These are phyloP conservation scores for Malassezia nana DNA, from an alignment of 1,284 basidiomycete genomes.

Conservation along the genomic window DNA sequence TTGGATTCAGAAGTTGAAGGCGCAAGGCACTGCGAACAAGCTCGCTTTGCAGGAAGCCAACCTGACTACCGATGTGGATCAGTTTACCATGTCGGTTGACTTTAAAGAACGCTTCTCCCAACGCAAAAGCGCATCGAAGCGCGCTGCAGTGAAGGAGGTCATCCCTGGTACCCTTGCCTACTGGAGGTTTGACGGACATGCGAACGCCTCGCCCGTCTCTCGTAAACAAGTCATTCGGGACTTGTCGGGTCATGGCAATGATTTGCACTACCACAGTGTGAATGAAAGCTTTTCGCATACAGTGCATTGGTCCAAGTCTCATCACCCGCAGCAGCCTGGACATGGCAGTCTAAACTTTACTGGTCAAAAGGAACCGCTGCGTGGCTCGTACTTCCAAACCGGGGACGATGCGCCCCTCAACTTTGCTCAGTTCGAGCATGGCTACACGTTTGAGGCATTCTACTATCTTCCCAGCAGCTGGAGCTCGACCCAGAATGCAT, in stretches of 20 bases:
- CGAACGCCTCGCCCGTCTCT: not conserved
- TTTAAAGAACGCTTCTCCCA: not conserved
- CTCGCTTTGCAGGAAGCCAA: not conserved
- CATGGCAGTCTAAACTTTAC: constrained; percentile 6
- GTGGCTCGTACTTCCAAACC: constrained; percentile 3
- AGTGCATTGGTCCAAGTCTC: not conserved
- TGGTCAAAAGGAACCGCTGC: constrained; percentile 1
- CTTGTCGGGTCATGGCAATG: constrained; percentile 2
- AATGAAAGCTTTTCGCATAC: not conserved
- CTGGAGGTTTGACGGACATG: constrained; percentile 3
- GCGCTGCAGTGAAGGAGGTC: not conserved
- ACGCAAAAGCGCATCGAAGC: not conserved
- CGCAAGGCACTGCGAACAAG: not conserved
- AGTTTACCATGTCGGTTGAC: not conserved
- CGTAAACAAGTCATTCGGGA: not conserved
- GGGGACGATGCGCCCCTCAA: constrained; percentile 1
- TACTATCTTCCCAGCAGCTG: constrained; percentile 1
- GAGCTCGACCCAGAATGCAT: constrained; percentile 2
- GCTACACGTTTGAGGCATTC: constrained; percentile 7
- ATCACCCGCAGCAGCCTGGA: constrained; percentile 1
- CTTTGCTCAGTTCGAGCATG: constrained; percentile 1
- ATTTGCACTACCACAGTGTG: not conserved
- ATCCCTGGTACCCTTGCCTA: constrained; percentile 3
- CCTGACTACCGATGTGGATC: not conserved
- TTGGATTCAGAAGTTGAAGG: not conserved